A percentile compares a stretch with the other conserved stretches of the same genome.
These are phyloP conservation scores for Echinochloa phyllopogon DNA, from an alignment of 176 grass and related monocot species.

Conservation along the genomic window DNA sequence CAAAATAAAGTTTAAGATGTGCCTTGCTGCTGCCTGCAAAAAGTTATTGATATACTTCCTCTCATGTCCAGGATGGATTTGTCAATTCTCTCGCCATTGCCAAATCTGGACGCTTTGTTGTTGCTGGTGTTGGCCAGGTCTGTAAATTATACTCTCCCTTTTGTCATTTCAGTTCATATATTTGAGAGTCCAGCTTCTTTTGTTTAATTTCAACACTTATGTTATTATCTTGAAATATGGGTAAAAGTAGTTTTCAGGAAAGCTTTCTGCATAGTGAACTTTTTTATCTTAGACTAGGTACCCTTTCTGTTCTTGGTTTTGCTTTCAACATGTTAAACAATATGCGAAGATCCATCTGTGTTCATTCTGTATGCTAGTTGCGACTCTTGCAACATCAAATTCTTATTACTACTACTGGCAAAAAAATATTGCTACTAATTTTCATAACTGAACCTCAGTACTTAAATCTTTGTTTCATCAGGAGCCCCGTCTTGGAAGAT, in stretches of 20 bases:
- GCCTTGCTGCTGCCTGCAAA: background rate
- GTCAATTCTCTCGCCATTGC: conserved; percentile 77
- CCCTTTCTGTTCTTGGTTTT: background rate
- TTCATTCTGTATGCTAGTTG: background rate
- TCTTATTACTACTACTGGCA: background rate
- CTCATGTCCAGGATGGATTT: conserved; percentile 66
- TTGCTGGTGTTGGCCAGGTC: conserved; percentile 88
- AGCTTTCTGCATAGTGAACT: background rate
- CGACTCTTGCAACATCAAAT: background rate
- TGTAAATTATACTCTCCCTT: conserved; percentile 8
- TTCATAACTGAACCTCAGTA: background rate
- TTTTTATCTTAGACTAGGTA: conserved; percentile 3
- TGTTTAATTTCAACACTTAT: background rate
- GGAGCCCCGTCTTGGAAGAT: conserved; percentile 87
- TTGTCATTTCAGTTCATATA: background rate
- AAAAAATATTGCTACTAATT: background rate
- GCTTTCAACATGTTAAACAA: background rate
- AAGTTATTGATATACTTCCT: background rate
- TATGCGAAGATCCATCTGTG: background rate
- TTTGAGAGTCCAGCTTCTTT: background rate
- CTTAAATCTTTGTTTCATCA: conserved; percentile 38
- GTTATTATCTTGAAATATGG: background rate
- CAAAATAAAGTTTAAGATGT: background rate
- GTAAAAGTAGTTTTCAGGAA: background rate
- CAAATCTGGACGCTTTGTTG: conserved; percentile 78